Evolutionary conservation across 2,329 filamentous ascomycete genomes (phyloP).

Genomic region (Coleophoma eucalyptorum): DNA sequence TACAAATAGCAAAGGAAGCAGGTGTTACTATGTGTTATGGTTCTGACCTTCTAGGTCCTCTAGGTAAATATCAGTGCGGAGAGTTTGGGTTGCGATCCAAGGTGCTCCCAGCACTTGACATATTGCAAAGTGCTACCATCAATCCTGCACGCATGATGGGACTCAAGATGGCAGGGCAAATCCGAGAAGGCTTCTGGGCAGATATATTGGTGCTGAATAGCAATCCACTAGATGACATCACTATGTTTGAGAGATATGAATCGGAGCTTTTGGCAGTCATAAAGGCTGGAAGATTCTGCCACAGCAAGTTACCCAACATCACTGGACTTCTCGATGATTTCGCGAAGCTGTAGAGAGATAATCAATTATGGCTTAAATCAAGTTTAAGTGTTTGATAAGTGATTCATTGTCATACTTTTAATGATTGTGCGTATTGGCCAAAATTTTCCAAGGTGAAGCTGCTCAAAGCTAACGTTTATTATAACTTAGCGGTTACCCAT

Average conservation of each 20-base stretch:
- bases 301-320: conserved; percentile 8
- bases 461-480: too few species aligned
- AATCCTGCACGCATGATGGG: conserved; percentile 45
- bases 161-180: conserved; percentile 42
- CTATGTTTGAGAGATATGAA: conserved; percentile 41
- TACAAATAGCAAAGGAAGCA: conserved; percentile 45
- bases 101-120: conserved; percentile 36
- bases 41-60: conserved; percentile 47
- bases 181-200: conserved; percentile 45
- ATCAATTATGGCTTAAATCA: too few species aligned
- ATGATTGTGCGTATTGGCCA: too few species aligned
- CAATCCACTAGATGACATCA: conserved; percentile 53
- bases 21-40: conserved; percentile 54
- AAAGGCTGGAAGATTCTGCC: conserved; percentile 47
- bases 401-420: too few species aligned
- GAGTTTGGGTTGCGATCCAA: conserved; percentile 43
- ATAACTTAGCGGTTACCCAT: too few species aligned
- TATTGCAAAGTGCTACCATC: conserved; percentile 47
- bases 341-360: too few species aligned
- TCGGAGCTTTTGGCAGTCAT: conserved; percentile 45
- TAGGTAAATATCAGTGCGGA: conserved; percentile 41
- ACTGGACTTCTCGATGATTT: too few species aligned
- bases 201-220: conserved; percentile 48
- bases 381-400: too few species aligned
- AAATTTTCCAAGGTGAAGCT: too few species aligned